Evolutionary conservation across 2,329 filamentous ascomycete species (phyloP), one percentile per base, ranked within the genome.

Genomic region (Fusarium avenaceum): DNA sequence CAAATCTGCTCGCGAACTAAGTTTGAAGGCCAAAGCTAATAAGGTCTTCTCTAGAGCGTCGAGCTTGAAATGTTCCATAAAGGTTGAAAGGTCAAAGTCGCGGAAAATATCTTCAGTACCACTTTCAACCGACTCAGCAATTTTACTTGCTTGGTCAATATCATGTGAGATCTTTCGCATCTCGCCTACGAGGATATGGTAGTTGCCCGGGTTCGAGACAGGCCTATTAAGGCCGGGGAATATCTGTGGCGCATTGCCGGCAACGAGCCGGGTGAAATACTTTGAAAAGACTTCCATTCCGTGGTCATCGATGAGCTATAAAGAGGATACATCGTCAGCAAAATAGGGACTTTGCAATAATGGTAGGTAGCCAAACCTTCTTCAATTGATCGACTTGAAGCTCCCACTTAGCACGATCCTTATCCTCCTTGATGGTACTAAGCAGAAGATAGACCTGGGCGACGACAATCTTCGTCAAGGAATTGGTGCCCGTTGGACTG

Each of bases 251-350:
- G 94, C 93, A 89, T 97, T 97, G 82, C 91, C 90, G 80, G 91
- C 92, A 77, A 99, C 89, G 78, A 98, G 86, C 81, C 95, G 93
- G 80, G 93, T 90, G 81, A 99, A 97, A 81, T 96, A 97, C 84
- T 94, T 96, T 64, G 93, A 90, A 80, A 94, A 97, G 78, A 97
- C 94, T 86, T 99, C 96, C 95, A 99, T 99, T 78, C 94, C 94
- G 94, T 97, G 91, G 76, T 95, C 94, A 88, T 97, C 91, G 83
- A 98, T 91, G 79, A 98, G 90, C 92, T 97, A 57, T 43, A 46
- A 40, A 40, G 47, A 13, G 24, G 39, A 43, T 46, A 30, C 17
- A 32, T 42, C n/a, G 65, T 78, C 49, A 77, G 68, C 48, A 60
- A 56, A 42, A 19, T n/a, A 19, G 22, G 39, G 24, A 40, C 9